These are phyloP conservation scores for Dryas octopetala DNA, from an alignment of 306 rosid species.

Conservation along the genomic window DNA sequence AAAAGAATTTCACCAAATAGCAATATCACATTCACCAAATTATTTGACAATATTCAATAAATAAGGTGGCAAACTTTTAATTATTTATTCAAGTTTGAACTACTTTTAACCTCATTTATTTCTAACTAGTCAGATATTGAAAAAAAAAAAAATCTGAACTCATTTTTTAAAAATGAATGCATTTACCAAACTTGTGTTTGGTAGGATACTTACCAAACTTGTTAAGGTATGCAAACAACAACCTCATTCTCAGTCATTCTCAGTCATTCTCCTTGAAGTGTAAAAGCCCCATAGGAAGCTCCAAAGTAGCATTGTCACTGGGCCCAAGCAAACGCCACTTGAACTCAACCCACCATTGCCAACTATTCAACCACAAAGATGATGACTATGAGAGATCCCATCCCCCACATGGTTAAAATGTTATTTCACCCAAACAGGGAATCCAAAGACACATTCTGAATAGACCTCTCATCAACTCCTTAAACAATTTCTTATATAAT, in stretches of 20 bases:
- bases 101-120: too few relatives aligned
- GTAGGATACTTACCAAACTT: background rate
- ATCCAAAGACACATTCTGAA: background rate
- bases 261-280: background rate
- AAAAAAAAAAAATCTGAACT: background rate
- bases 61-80: too few relatives aligned
- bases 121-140: too few relatives aligned
- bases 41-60: too few relatives aligned
- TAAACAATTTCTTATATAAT: background rate
- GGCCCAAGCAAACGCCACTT: constrained; percentile 4
- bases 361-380: background rate
- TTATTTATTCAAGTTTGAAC: too few relatives aligned
- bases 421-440: background rate
- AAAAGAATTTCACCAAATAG: too few relatives aligned
- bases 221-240: background rate
- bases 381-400: background rate
- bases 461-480: background rate
- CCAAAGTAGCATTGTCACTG: background rate
- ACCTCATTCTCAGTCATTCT: background rate
- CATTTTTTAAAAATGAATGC: background rate
- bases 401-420: background rate
- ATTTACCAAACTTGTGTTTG: background rate
- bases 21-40: too few relatives aligned
- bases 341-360: background rate
- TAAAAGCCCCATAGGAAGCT: background rate